These are phyloP conservation scores for Hansenula sp. DNA, from an alignment of 1,139 yeast genomes.

Conservation along the genomic window DNA sequence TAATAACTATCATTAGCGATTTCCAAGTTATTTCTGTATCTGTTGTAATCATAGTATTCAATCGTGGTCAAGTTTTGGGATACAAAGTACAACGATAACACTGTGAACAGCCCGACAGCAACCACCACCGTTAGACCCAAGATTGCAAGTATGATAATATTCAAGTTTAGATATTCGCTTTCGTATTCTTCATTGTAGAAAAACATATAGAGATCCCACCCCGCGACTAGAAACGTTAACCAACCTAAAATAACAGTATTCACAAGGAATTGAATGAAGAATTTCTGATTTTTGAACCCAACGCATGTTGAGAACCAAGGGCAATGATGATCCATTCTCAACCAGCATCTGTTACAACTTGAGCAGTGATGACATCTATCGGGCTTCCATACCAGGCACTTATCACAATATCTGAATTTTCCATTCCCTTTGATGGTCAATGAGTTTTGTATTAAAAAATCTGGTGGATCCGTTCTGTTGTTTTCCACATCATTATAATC, in stretches of 20 bases:
- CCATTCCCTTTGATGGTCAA: slow-evolving; percentile 38
- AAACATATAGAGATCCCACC: slow-evolving; percentile 44
- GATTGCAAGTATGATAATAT: slow-evolving; percentile 56
- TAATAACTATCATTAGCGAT: slow-evolving; percentile 35
- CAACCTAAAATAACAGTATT: slow-evolving; percentile 51
- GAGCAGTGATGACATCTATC: slow-evolving; percentile 93
- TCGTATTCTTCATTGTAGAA: slow-evolving; percentile 39
- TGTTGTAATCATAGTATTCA: slow-evolving; percentile 65
- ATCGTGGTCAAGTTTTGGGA: slow-evolving; percentile 72
- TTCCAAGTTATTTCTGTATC: slow-evolving; percentile 45
- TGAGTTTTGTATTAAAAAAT: slow-evolving; percentile 28
- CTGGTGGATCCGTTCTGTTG: slow-evolving; percentile 35
- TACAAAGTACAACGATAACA: slow-evolving; percentile 58
- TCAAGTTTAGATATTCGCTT: slow-evolving; percentile 48
- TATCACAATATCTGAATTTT: slow-evolving; percentile 57
- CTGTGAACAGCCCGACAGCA: slow-evolving; percentile 56
- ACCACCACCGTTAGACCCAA: slow-evolving; percentile 61
- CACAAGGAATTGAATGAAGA: slow-evolving; percentile 68
- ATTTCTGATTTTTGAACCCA: slow-evolving; percentile 78
- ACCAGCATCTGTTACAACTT: slow-evolving; percentile 62
- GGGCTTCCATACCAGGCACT: slow-evolving; percentile 87
- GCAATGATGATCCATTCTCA: slow-evolving; percentile 89
- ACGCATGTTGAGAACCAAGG: slow-evolving; percentile 95
- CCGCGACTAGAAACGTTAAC: slow-evolving; percentile 36
- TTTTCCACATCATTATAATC: slow-evolving; percentile 23